Evolutionary conservation across 192 early-diverging fungal genomes (phyloP), one percentile per base, ranked within the genome.

Genomic region (Umbelopsis ramanniana): DNA sequence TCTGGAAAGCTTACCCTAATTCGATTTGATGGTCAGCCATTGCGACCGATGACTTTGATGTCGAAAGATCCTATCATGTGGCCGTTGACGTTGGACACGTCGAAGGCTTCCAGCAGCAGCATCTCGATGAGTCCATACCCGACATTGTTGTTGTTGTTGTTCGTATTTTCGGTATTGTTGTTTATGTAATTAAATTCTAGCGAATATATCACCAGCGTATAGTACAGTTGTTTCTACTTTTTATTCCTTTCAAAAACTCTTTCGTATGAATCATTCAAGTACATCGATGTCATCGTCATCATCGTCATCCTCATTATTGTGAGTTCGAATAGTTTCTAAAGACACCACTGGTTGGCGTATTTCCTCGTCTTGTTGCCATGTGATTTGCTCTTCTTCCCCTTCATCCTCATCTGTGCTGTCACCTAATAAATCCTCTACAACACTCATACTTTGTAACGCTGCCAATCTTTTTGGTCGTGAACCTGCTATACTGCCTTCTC

Each of bases 11-110:
- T 70, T 9, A 24, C 22, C 2, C 47, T 70, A 2, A 26, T 40
- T 17, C 69, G 69, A 54, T 70, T 70, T 54, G 69, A 70, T 54
- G 69, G 69, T 22, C 17, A 21, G 33, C 69, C 69, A 24, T 46
- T 70, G 22, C 46, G 53, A 7, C 69, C 69, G 9, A 52, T 70
- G 69, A 54, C 38, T 33, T 54, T 70, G n/a, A 12, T 70, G 14
- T 54, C 37, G 35, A 38, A 48, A 5, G 40, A 29, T 3, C 69
- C 69, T 2, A 70, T 70, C 21, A 70, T 70, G 47, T 63, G 57
- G 57, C 57, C 57, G 2, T 35, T 63, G 12, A 26, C 33, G 7
- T n/a, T 63, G 57, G 33, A 63, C 26, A 15, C 8, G 8, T 37
- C 57, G 0, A 63, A 22, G 17, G 14, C 57, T 63, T 19, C 26